A percentile compares a stretch with the other conserved stretches of the same genome.
Evolutionary conservation across 805 yeast species (phyloP).

Genomic region (Pichia occidentalis): DNA sequence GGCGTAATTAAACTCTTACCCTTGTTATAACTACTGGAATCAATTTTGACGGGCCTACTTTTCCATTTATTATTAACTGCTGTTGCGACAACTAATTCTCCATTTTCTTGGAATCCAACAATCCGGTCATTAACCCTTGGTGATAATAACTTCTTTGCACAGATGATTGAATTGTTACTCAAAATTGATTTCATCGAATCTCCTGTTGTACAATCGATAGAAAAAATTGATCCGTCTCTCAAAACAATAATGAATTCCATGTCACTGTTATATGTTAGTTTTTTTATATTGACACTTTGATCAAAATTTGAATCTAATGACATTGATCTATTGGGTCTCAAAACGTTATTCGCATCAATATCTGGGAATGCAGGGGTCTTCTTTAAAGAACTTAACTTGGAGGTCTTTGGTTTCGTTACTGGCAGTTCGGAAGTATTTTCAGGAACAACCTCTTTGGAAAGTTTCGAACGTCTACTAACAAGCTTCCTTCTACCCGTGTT

Average conservation of each 20-base stretch:
- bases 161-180: conserved; percentile 32
- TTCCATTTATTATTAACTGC: conserved; percentile 64
- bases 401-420: background rate
- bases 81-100: conserved; percentile 53
- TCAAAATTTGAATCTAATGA: conserved; percentile 31
- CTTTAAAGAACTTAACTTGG: no score
- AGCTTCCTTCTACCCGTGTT: conserved; percentile 32
- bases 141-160: conserved; percentile 53
- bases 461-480: conserved; percentile 16
- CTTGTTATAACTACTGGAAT: conserved; percentile 41
- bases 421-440: conserved; percentile 1
- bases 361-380: no score
- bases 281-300: conserved; percentile 23
- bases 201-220: conserved; percentile 47
- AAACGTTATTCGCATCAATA: no score
- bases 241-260: conserved; percentile 48
- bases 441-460: conserved; percentile 4
- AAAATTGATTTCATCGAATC: conserved; percentile 30
- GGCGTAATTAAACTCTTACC: conserved; percentile 35
- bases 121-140: conserved; percentile 73
- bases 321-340: conserved; percentile 18
- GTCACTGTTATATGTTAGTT: conserved; percentile 25
- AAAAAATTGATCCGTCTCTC: conserved; percentile 43
- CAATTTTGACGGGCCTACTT: conserved; percentile 42
- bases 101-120: conserved; percentile 45